Evolutionary conservation across 495 filamentous ascomycete genomes (phyloP), one percentile per base, ranked within the genome.

Genomic region (Daldinia bambusicola): DNA sequence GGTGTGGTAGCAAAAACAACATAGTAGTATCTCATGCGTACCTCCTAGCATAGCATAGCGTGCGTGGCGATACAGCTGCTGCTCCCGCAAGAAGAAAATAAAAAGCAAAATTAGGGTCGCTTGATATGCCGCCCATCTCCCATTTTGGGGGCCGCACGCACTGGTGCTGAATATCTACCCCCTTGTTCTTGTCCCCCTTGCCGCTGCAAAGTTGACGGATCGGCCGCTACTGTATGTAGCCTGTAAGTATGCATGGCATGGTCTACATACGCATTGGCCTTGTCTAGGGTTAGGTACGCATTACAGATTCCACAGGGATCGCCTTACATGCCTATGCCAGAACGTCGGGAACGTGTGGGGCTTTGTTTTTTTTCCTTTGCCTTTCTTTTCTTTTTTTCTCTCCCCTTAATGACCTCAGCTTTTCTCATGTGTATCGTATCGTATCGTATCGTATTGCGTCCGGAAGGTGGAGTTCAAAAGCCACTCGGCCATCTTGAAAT

Each of bases 141-240:
- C 26, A 6, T 48, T 48, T 53, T 53, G 50, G 50, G 50, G 50
- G 50, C 50, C 50, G n/a, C n/a, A 4, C 20, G 20, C 20, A n/a
- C 10, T 3, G 16, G n/a, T 16, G n/a, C 41, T 4, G 50, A 26
- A 14, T 53, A 53, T 14, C 22, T 22, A 8, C 12, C 34, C 34
- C 34, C 34, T 26, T 26, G 26, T 26, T 1, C 2, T 10, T 36
- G 9, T 10, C 34, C 34, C 34, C 34, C 34, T 5, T 36, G 0
- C 2, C 34, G 34, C 34, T 26, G 9, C 34, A 10, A 6, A 10
- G 2, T 36, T 36, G 18, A 43, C 26, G 61, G 67, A 70, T 70
- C 67, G 52, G 67, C 67, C 67, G 61, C 67, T 70, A 70, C 61
- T 70, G 67, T 70, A 65, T 20, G 67, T n/a, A n/a, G n/a, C n/a